Conservation (phyloP, 1,284 basidiomycete species). For the Leccinum subfulvum region DNA sequence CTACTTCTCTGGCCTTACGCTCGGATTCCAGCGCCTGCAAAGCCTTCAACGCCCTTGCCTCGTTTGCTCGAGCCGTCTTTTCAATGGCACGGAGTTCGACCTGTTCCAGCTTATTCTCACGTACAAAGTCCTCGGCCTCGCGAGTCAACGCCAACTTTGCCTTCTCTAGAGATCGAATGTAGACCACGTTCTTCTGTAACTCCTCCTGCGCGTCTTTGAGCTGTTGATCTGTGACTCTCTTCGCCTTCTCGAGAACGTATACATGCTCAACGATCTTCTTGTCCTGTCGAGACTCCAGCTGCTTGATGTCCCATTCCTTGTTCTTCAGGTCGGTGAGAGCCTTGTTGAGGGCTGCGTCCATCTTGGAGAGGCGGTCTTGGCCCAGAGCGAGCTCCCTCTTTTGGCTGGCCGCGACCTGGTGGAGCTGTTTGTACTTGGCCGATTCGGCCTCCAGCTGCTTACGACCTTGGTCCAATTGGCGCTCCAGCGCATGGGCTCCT, state of each 20-base stretch:
- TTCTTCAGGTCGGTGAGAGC: constrained; percentile 77
- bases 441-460: constrained; percentile 72
- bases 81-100: constrained; percentile 66
- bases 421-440: constrained; percentile 69
- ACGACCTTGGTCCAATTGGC: constrained; percentile 67
- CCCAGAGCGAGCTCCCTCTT: constrained; percentile 68
- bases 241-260: constrained; percentile 95
- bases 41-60: constrained; percentile 57
- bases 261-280: constrained; percentile 99
- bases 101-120: constrained; percentile 76
- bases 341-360: constrained; percentile 81
- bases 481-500: constrained; percentile 72
- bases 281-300: constrained; percentile 85
- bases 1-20: constrained; percentile 58
- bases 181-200: constrained; percentile 68
- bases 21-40: constrained; percentile 64
- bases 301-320: constrained; percentile 84
- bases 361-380: constrained; percentile 70
- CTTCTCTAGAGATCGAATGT: constrained; percentile 84
- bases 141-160: constrained; percentile 72
- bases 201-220: constrained; percentile 80
- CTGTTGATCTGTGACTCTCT: constrained; percentile 92
- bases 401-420: constrained; percentile 63
- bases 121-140: constrained; percentile 83
- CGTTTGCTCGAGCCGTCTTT: constrained; percentile 58